Evolutionary conservation across 345 rosid genomes (phyloP).

Genomic region (Turritis glabra): DNA sequence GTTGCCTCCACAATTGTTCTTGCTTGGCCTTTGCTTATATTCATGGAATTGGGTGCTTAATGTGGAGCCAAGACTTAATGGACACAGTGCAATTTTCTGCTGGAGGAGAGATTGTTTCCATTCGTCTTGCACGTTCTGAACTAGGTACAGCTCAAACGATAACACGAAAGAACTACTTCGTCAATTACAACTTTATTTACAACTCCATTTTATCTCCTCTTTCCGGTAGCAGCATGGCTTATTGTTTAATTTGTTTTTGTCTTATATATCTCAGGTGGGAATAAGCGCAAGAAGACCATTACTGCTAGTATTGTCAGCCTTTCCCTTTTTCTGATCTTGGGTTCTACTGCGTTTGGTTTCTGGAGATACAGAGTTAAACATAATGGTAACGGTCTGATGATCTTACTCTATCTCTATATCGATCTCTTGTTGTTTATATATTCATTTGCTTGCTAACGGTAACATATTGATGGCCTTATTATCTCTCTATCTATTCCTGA

Average conservation of each 20-base stretch:
- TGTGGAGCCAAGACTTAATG: constrained; percentile 19
- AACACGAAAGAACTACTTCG: background rate
- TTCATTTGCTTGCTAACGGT: background rate
- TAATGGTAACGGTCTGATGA: background rate
- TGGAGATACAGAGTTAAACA: constrained; percentile 17
- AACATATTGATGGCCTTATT: background rate
- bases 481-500: no score
- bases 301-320: constrained; percentile 9
- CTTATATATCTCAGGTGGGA: constrained; percentile 12
- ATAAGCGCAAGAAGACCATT: background rate
- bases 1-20: constrained; percentile 35
- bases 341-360: background rate
- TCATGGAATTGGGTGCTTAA: constrained; percentile 25
- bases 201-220: no score
- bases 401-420: background rate
- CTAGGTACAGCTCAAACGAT: background rate
- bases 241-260: background rate
- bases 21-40: constrained; percentile 33
- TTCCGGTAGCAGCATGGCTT: no score
- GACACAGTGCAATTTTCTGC: background rate
- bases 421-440: background rate
- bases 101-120: constrained; percentile 10
- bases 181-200: no score
- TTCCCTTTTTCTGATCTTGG: constrained; percentile 13
- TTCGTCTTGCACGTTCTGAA: constrained; percentile 31